Conservation (phyloP, 73 alveolate species). For the Tetrahymena malaccensis region DNA sequence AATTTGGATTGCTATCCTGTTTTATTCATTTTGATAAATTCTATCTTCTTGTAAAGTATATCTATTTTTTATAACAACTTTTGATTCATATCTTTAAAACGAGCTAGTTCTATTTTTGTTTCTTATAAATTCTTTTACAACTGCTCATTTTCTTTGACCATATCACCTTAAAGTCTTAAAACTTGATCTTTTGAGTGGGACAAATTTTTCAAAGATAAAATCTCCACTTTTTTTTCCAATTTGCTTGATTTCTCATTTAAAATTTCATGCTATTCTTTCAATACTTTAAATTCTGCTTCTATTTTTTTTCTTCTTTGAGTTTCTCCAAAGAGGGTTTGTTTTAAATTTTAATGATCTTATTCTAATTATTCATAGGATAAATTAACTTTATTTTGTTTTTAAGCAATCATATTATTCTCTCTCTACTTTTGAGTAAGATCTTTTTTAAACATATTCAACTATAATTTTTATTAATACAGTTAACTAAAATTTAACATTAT, state of each 20-base stretch:
- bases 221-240: neutral
- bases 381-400: neutral
- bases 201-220: neutral
- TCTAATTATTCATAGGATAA: neutral
- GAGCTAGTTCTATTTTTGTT: neutral
- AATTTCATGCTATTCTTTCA: neutral
- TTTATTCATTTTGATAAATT: neutral
- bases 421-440: neutral
- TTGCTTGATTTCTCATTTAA: neutral
- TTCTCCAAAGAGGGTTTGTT: neutral
- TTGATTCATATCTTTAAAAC: neutral
- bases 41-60: neutral
- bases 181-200: neutral
- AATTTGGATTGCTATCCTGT: neutral
- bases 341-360: neutral
- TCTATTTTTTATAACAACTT: neutral
- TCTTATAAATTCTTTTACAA: neutral
- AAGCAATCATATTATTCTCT: neutral
- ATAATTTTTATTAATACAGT: neutral
- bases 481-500: too few species aligned
- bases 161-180: neutral
- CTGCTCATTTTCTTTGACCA: neutral
- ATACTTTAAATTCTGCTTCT: neutral
- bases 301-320: neutral
- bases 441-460: neutral